phyloP scores from a whole-genome alignment of 2,329 filamentous ascomycete genomes.

The Fusarium sp. region DNA sequence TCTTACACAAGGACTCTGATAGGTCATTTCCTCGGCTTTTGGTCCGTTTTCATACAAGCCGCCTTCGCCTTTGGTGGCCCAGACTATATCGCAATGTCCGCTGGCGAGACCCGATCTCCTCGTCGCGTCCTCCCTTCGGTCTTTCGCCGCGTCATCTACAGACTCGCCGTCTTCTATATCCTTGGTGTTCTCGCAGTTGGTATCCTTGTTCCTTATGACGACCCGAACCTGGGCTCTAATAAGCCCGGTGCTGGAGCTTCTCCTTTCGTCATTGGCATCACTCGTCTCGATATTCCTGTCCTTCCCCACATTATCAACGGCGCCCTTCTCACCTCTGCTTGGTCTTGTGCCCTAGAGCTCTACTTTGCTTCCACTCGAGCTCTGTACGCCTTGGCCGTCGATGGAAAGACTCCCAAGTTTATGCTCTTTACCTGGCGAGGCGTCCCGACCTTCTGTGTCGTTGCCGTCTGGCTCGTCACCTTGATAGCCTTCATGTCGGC shows the following conservation, averaged over 20 bases:
- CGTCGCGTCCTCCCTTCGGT: slow-evolving; percentile 72
- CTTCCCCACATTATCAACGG: slow-evolving; percentile 66
- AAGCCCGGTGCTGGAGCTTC: slow-evolving; percentile 64
- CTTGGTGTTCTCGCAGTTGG: slow-evolving; percentile 67
- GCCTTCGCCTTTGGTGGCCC: slow-evolving; percentile 74
- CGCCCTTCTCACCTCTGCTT: slow-evolving; percentile 65
- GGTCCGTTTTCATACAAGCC: slow-evolving; percentile 68
- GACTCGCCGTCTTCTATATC: slow-evolving; percentile 76
- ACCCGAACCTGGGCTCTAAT: slow-evolving; percentile 50
- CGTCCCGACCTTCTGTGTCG: slow-evolving; percentile 65
- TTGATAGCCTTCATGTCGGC: slow-evolving; percentile 60
- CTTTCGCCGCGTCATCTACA: slow-evolving; percentile 78
- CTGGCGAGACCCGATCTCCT: slow-evolving; percentile 71
- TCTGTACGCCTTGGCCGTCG: slow-evolving; percentile 57
- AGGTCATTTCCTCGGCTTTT: slow-evolving; percentile 69
- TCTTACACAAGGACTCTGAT: slow-evolving; percentile 38
- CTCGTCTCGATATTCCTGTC: slow-evolving; percentile 59
- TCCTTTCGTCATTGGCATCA: slow-evolving; percentile 70
- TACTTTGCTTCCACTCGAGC: slow-evolving; percentile 57
- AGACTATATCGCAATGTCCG: slow-evolving; percentile 68
- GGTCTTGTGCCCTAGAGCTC: slow-evolving; percentile 55
- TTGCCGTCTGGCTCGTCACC: slow-evolving; percentile 57
- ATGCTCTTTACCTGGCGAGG: slow-evolving; percentile 67
- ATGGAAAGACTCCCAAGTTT: slow-evolving; percentile 57
- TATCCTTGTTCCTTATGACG: slow-evolving; percentile 63